Conservation (phyloP, 345 rosid species). For the Sisymbrium irio region DNA sequence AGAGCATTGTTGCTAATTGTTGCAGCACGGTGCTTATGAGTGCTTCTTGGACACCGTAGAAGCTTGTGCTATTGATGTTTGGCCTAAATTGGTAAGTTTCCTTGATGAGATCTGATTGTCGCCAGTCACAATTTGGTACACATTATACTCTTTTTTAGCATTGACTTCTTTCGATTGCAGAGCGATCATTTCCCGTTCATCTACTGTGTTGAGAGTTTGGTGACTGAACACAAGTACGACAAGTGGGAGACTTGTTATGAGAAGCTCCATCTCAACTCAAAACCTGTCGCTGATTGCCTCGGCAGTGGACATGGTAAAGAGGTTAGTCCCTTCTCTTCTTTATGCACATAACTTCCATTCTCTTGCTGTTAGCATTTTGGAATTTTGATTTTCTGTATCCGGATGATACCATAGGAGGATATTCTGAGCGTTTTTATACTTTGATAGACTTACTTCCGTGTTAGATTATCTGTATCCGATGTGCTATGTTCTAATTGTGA, state of each 20-base stretch:
- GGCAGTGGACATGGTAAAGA: slow-evolving; percentile 53
- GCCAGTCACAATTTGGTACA: too few species aligned
- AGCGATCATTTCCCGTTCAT: slow-evolving; percentile 71
- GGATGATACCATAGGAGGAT: neutral
- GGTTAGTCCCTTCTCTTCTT: slow-evolving; percentile 38
- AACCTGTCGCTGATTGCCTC: slow-evolving; percentile 60
- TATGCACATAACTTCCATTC: neutral
- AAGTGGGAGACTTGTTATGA: slow-evolving; percentile 79
- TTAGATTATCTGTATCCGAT: neutral
- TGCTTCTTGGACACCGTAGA: slow-evolving; percentile 84
- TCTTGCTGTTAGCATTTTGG: neutral
- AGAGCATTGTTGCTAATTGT: slow-evolving; percentile 8
- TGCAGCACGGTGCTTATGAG: slow-evolving; percentile 83
- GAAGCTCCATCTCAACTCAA: slow-evolving; percentile 55
- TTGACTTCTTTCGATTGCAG: slow-evolving; percentile 58
- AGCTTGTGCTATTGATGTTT: slow-evolving; percentile 76
- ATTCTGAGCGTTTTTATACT: neutral
- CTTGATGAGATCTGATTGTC: slow-evolving; percentile 10
- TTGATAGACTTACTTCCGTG: neutral
- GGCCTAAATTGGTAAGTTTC: slow-evolving; percentile 66
- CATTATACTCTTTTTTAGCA: too few species aligned
- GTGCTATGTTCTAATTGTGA: neutral
- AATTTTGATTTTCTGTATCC: neutral
- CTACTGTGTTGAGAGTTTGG: slow-evolving; percentile 70
- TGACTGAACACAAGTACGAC: slow-evolving; percentile 42